Evolutionary conservation across 169 alveolate genomes (phyloP).

Genomic region (Cryptosporidium muris): DNA sequence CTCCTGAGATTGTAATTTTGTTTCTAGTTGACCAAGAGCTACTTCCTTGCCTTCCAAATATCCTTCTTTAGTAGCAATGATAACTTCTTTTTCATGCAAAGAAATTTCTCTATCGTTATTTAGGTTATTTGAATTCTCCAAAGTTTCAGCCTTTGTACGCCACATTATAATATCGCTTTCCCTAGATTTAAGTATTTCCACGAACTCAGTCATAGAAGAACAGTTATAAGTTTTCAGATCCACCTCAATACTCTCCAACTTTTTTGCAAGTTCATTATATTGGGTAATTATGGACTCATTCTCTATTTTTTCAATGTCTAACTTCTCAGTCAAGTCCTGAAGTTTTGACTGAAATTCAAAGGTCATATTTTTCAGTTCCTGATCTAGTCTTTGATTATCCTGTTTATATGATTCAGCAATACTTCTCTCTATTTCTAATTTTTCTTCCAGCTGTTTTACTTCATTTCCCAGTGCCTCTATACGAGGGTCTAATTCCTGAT

Average conservation of each 20-base stretch:
- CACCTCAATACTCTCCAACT: neutral
- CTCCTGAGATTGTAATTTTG: too few relatives aligned
- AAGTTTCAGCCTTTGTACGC: neutral
- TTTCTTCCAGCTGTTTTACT: conserved; percentile 11
- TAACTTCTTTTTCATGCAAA: conserved; percentile 20
- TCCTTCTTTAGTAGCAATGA: conserved; percentile 23
- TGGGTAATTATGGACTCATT: conserved; percentile 30
- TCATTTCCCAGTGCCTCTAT: conserved; percentile 21
- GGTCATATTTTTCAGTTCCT: conserved; percentile 2
- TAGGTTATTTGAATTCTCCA: conserved; percentile 22
- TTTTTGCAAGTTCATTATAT: neutral
- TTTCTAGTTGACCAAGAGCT: neutral
- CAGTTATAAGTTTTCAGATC: conserved; percentile 3
- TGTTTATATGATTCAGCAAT: conserved; percentile 19
- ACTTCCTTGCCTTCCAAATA: conserved; percentile 12
- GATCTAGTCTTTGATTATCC: conserved; percentile 17
- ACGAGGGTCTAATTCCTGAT: conserved; percentile 13
- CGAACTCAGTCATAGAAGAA: conserved; percentile 29
- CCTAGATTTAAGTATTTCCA: conserved; percentile 5
- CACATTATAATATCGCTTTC: conserved; percentile 13
- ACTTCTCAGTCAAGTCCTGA: conserved; percentile 42
- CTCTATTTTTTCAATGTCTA: conserved; percentile 33
- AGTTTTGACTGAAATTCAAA: conserved; percentile 24
- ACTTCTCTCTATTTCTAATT: too few relatives aligned
- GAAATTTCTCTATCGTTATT: conserved; percentile 26